Percentiles rank a stretch among this genome's conserved stretches.
Evolutionary conservation across 805 yeast genomes (phyloP).

Genomic region (Candida dajiaensis): DNA sequence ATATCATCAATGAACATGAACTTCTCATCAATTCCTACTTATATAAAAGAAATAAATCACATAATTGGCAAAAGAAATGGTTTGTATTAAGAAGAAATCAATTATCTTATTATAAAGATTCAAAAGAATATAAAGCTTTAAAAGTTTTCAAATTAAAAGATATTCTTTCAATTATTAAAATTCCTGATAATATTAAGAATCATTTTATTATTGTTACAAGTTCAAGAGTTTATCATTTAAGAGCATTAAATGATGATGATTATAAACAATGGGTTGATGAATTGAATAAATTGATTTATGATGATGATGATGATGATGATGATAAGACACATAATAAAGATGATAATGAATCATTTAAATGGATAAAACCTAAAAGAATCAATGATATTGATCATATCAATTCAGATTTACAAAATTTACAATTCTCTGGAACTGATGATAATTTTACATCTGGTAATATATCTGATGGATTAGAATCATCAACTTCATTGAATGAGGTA

Average conservation of each 20-base stretch:
- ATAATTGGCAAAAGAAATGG: conserved; percentile 37
- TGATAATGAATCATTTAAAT: neutral
- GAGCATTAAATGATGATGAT: conserved; percentile 16
- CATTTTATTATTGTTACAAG: conserved; percentile 22
- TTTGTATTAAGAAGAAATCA: conserved; percentile 33
- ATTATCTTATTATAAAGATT: conserved; percentile 34
- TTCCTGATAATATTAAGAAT: conserved; percentile 15
- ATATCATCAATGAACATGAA: conserved; percentile 7
- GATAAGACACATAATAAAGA: neutral
- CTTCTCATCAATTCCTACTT: conserved; percentile 26
- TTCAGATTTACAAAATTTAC: conserved; percentile 8
- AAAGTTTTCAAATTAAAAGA: conserved; percentile 25
- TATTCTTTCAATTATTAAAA: conserved; percentile 14
- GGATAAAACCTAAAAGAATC: conserved; percentile 1
- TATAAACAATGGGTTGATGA: conserved; percentile 17
- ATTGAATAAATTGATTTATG: conserved; percentile 15
- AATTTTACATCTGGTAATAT: conserved; percentile 19
- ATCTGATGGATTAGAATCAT: conserved; percentile 5
- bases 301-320: conserved; percentile 2
- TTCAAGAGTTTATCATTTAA: conserved; percentile 16
- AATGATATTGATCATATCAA: neutral
- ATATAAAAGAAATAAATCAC: conserved; percentile 27
- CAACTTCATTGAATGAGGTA: conserved; percentile 3
- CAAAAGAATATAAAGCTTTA: conserved; percentile 32
- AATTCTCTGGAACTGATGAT: conserved; percentile 21